These are phyloP conservation scores for Smallanthus sonchifolius DNA, from an alignment of 129 eudicot genomes.

Conservation along the genomic window DNA sequence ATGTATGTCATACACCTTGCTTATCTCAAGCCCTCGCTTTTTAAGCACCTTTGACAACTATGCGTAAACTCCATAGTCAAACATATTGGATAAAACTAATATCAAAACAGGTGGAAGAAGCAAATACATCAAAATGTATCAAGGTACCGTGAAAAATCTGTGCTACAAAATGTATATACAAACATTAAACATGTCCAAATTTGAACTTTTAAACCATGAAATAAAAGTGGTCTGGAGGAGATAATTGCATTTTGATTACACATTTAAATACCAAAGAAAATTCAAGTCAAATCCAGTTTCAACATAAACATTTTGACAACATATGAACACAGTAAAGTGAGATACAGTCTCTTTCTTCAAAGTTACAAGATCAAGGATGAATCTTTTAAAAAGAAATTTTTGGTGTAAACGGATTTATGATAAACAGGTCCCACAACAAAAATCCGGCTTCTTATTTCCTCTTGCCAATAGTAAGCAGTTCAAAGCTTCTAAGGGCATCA, in stretches of 20 bases:
- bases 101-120: too few species aligned
- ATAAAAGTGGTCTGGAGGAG: neutral
- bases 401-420: neutral
- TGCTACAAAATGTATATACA: neutral
- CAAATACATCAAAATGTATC: too few species aligned
- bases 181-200: neutral
- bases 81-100: too few species aligned
- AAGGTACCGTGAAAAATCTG: neutral
- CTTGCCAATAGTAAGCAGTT: slow-evolving; percentile 75
- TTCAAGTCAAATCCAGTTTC: neutral
- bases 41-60: too few species aligned
- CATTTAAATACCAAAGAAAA: neutral
- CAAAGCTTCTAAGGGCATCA: slow-evolving; percentile 89
- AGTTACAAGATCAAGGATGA: neutral
- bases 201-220: neutral
- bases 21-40: too few species aligned
- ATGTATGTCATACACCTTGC: too few species aligned
- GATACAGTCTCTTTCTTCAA: neutral
- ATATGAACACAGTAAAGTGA: neutral
- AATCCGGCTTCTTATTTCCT: slow-evolving; percentile 38
- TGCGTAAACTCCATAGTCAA: too few species aligned
- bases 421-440: neutral
- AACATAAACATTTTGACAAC: slow-evolving; percentile 7
- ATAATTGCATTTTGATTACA: neutral
- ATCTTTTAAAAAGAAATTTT: neutral